Evolutionary conservation across 2,329 filamentous ascomycete species (phyloP).

Genomic region (Drechslera avenae): DNA sequence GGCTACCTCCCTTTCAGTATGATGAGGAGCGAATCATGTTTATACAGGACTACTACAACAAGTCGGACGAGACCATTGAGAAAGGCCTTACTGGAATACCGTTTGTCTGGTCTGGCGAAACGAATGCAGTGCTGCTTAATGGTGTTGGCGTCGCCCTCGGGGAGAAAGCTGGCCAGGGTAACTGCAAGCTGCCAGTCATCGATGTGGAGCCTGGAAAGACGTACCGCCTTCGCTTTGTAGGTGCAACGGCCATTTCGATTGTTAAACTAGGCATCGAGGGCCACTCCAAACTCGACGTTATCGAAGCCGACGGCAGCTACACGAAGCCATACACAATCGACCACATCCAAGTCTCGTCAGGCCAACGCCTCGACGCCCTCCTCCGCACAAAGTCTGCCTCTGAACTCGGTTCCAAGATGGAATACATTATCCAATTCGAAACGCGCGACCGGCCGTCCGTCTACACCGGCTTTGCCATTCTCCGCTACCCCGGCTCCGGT

Average conservation of each 20-base stretch:
- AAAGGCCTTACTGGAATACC: slow-evolving; percentile 55
- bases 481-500: slow-evolving; percentile 40
- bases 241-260: slow-evolving; percentile 60
- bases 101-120: slow-evolving; percentile 65
- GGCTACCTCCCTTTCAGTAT: slow-evolving; percentile 60
- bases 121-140: slow-evolving; percentile 63
- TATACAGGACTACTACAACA: slow-evolving; percentile 63
- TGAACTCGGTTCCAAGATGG: slow-evolving; percentile 51
- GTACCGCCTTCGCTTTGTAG: slow-evolving; percentile 67
- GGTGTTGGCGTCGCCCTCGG: slow-evolving; percentile 56
- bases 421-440: slow-evolving; percentile 56
- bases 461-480: slow-evolving; percentile 57
- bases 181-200: slow-evolving; percentile 58
- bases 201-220: slow-evolving; percentile 64
- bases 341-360: slow-evolving; percentile 61
- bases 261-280: slow-evolving; percentile 62
- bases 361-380: slow-evolving; percentile 66
- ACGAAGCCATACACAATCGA: slow-evolving; percentile 55
- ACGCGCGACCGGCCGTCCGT: slow-evolving; percentile 57
- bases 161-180: slow-evolving; percentile 41
- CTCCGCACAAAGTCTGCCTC: slow-evolving; percentile 58
- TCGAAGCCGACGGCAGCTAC: slow-evolving; percentile 63
- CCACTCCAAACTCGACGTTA: slow-evolving; percentile 62
- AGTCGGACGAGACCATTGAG: slow-evolving; percentile 59
- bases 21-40: slow-evolving; percentile 65